Percentiles rank a stretch among this genome's conserved stretches.
Evolutionary conservation across 495 filamentous ascomycete species (phyloP).

Genomic region (Penicillium waksmanii): DNA sequence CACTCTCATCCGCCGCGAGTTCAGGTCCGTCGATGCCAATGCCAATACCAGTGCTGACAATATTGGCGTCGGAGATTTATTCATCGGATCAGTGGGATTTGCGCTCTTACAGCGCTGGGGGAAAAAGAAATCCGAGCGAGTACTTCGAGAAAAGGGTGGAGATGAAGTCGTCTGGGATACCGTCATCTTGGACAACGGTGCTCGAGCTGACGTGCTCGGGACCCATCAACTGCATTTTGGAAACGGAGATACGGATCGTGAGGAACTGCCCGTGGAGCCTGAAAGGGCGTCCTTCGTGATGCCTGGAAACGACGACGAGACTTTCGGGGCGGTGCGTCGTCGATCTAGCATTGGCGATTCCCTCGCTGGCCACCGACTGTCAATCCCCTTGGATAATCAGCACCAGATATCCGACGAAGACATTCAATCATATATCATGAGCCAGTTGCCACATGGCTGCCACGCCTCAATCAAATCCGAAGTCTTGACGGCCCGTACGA

Average conservation of each 20-base stretch:
- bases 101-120: constrained; percentile 74
- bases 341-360: constrained; percentile 30
- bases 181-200: constrained; percentile 69
- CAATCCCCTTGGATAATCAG: constrained; percentile 36
- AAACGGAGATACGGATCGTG: constrained; percentile 15
- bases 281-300: constrained; percentile 44
- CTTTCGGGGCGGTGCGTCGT: constrained; percentile 54
- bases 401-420: constrained; percentile 49
- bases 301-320: constrained; percentile 41
- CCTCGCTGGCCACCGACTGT: constrained; percentile 27
- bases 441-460: constrained; percentile 47
- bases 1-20: constrained; percentile 71
- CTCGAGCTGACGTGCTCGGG: constrained; percentile 61
- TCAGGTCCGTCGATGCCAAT: constrained; percentile 64
- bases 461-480: constrained; percentile 68
- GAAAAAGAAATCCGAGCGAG: constrained; percentile 59
- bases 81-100: constrained; percentile 70
- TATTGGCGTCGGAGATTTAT: constrained; percentile 66
- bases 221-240: constrained; percentile 38
- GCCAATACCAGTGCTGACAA: constrained; percentile 60
- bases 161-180: constrained; percentile 79
- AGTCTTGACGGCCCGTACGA: constrained; percentile 65
- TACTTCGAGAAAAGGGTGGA: constrained; percentile 52
- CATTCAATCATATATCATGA: constrained; percentile 49
- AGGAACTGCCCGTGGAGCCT: constrained; percentile 19